Evolutionary conservation across 441 rosid genomes (phyloP), one percentile per base, ranked within the genome.

Genomic region (Macaranga tanarius): DNA sequence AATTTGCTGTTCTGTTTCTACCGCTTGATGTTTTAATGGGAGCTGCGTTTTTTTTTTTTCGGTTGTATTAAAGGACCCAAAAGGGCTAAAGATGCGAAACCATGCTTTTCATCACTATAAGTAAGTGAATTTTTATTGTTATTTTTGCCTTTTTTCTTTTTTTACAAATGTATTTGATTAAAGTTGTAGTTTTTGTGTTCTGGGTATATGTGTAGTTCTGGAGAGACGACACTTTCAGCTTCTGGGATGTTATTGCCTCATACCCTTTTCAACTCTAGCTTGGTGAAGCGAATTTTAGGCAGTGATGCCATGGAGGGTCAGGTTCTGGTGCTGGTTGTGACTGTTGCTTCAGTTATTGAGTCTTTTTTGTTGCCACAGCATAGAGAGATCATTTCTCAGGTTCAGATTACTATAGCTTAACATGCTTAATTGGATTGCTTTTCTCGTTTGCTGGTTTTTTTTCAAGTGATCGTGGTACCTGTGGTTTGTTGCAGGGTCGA

Each of bases 41-140:
- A 38, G 42, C 73, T 34, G 7, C 7, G 38, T 4, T 34, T 34
- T 34, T 34, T 34, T 31, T 16, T 34, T 62, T 57, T n/a, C n/a
- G n/a, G n/a, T n/a, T n/a, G n/a, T 70, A 20, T 1, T 70, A 45
- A 75, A 93, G 97, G 99, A 95, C 47, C 98, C 98, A 0, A 91
- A 89, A 79, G 92, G 98, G 51, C 50, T 90, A 76, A 93, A 93
- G 92, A 91, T 93, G 98, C 82, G 92, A 74, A 86, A 84, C 25
- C 96, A 91, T 73, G 99, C 99, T 73, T 95, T 92, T 73, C 97
- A 93, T 71, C 96, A 85, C 60, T 91, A 86, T 81, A 78, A 81
- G 98, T 95, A 69, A 84, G 92, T 82, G 44, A 17, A 44, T 70
- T 15, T 42, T 20, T 15, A 17, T 23, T 23, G 50, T 31, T 66